Evolutionary conservation across 306 rosid genomes (phyloP), one percentile per base, ranked within the genome.

Genomic region (Vigna angularis): DNA sequence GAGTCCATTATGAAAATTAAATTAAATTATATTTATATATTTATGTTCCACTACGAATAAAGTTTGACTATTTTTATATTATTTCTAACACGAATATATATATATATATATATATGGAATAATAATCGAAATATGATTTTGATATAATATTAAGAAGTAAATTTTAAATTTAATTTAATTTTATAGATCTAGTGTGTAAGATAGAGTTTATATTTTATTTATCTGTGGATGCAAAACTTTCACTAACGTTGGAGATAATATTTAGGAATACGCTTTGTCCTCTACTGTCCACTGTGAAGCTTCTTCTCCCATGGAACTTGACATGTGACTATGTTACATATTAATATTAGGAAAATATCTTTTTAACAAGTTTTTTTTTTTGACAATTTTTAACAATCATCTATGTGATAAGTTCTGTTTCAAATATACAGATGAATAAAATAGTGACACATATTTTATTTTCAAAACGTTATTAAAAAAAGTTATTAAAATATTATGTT

Each of bases 271-370:
- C 3, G 10, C 0, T 15, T 17, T 52, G 28, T 26, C 2, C 2
- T 26, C 0, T 2, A 26, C 2, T 26, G 58, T 52, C 58, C 26
- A 53, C 0, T 55, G 3, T 4, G 36, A 57, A 58, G 64, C 9
- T 58, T 58, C 9, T 58, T 26, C 64, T 20, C n/a, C 18, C 14
- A 22, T 28, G 53, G 32, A 84, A 55, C 45, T 55, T 83, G 80
- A 78, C 80, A 26, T 48, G 82, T 22, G 17, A 78, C 59, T 13
- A 47, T 44, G 73, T 17, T 70, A 76, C 69, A 64, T 15, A 71
- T 45, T 63, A 53, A 20, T 20, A 20, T 0, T 20, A 20, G 20
- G 0, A 20, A 20, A 20, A 20, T 20, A 1, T 20, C 22, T 20
- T 1, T 20, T 20, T 20, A 20, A 20, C 0, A 20, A 20, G n/a